phyloP scores from a whole-genome alignment of 257 asterid genomes.

The Solanum lycopersicoides region DNA sequence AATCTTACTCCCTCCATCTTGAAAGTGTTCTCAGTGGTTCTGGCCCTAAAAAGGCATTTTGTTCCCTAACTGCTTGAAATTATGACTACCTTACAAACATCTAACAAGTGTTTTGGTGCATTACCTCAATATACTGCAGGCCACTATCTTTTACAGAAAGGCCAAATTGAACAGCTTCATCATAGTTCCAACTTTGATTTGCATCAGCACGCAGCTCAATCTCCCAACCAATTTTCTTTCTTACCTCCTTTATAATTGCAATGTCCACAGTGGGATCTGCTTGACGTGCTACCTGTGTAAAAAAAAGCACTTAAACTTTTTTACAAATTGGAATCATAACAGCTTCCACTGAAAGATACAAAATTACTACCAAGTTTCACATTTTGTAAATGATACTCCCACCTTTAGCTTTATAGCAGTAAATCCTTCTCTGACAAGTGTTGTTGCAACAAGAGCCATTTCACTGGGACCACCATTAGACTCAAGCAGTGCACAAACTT shows the following conservation, averaged over 20 bases:
- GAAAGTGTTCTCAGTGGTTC: not conserved
- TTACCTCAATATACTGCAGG: constrained; percentile 93
- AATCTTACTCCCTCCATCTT: not conserved
- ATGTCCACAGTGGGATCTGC: constrained; percentile 66
- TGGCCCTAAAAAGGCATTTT: not conserved
- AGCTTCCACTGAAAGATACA: not conserved
- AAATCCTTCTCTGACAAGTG: constrained; percentile 75
- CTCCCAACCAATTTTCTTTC: constrained; percentile 59
- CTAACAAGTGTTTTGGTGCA: not conserved
- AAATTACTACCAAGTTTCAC: not conserved
- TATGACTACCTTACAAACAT: not conserved
- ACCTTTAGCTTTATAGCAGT: constrained; percentile 80
- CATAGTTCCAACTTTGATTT: constrained; percentile 70
- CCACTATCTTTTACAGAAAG: constrained; percentile 45
- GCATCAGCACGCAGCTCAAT: constrained; percentile 89
- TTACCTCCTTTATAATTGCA: constrained; percentile 67
- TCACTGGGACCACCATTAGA: constrained; percentile 62
- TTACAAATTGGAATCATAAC: not conserved
- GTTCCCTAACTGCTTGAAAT: not conserved
- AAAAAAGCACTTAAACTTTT: not conserved
- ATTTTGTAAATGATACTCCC: not conserved
- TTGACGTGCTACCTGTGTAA: constrained; percentile 68
- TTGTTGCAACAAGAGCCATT: constrained; percentile 59
- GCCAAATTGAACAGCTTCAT: constrained; percentile 72
- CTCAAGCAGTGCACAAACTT: constrained; percentile 79